Base-by-base conservation (phyloP, 2,329 filamentous ascomycete species). In the Cryphonectria carpinicola region DNA sequence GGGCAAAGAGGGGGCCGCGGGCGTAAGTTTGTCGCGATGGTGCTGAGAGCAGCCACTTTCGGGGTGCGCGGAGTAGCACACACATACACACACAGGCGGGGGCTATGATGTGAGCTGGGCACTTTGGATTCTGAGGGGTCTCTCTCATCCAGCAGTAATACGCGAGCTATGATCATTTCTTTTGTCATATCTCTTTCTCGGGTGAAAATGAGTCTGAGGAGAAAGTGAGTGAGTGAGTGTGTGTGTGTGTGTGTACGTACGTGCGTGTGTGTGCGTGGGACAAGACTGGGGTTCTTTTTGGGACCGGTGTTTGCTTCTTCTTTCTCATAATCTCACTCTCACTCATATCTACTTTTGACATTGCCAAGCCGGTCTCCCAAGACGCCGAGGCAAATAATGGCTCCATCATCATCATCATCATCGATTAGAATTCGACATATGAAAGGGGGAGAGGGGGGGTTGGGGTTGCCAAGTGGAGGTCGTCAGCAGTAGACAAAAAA, bases 21-120 rank as follows among this genome's bases (percentile, higher is more conserved):
- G 46, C 19, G 22, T 7, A 49, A 49, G 19, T n/a, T 28, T 28
- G 52, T 28, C 54, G n/a, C 25, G 54, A 10, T 17, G 28, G 3
- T 49, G 43, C 41, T 56, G n/a, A 14, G 25, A 32, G 60, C 60
- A 32, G 60, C 60, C 60, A 41, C 32, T 41, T n/a, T 49, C 60
- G 19, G 60, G 17, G 37, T 39, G 35, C 35, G 58, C 58, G 58
- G 46, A 61, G 58, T 41, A n/a, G 60, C 60, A 62, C 60, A 39
- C 7, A 49, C 46, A 49, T 39, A 39, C 37, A 13, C 11, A 13
- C 37, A 39, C 28, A 28, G 28, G 35, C 22, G 41, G 8, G 35
- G 35, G n/a, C 35, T n/a, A 39, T 39, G 32, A 32, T 41, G 60
- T 58, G 54, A 58, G 54, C 28, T 19, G 54, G 25, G 14, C 14